A percentile compares a stretch with the other conserved stretches of the same genome.
phyloP scores from a whole-genome alignment of 257 asterid genomes.

The Paulownia fortunei region DNA sequence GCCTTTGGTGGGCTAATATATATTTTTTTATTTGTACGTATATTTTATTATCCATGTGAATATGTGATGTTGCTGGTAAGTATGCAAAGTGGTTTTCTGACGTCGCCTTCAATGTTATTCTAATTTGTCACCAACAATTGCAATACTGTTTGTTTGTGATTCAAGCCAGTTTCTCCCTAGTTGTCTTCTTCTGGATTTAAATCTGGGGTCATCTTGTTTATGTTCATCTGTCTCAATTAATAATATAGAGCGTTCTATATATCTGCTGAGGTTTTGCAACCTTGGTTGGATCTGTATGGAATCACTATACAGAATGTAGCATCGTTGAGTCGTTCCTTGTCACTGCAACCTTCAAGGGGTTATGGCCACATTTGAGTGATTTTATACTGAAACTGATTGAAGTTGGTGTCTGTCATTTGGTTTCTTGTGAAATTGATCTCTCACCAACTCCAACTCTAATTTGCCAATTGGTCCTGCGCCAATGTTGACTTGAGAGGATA shows the following conservation, averaged over 20 bases:
- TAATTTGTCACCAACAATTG: neutral
- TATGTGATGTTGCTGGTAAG: slow-evolving; percentile 14
- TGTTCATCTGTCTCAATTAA: neutral
- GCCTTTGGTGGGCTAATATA: neutral
- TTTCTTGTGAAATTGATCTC: slow-evolving; percentile 4
- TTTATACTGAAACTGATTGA: neutral
- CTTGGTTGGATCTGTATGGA: slow-evolving; percentile 15
- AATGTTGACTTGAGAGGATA: slow-evolving; percentile 18
- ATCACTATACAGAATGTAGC: slow-evolving; percentile 1
- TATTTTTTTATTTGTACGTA: slow-evolving; percentile 1
- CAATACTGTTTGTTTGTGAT: neutral
- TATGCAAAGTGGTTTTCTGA: slow-evolving; percentile 11
- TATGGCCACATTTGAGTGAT: slow-evolving; percentile 18
- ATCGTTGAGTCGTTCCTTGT: neutral
- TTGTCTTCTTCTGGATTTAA: neutral
- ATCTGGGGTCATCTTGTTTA: neutral
- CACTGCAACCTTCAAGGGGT: slow-evolving; percentile 12
- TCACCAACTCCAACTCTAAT: slow-evolving; percentile 16
- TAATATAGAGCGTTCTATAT: neutral
- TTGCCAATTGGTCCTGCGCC: slow-evolving; percentile 21
- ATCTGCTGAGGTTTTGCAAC: neutral
- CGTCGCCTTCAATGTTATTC: neutral
- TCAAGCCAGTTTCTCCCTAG: neutral
- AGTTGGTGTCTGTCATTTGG: slow-evolving; percentile 16
- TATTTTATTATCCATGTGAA: slow-evolving; percentile 1